phyloP scores from a whole-genome alignment of 257 asterid genomes.

The Solanum arcanum region DNA sequence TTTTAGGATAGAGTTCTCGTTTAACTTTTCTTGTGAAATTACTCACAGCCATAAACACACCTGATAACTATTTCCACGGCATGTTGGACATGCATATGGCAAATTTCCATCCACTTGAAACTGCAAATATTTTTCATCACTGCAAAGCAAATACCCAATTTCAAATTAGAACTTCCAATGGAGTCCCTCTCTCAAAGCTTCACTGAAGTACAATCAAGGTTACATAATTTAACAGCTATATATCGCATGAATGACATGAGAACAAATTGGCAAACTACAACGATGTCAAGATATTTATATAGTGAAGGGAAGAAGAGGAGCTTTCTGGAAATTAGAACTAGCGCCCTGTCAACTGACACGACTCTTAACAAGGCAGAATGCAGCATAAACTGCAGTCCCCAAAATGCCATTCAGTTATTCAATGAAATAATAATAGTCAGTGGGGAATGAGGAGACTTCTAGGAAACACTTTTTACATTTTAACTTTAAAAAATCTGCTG shows the following conservation, averaged over 20 bases:
- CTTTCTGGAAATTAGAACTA: not conserved
- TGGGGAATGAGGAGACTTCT: not conserved
- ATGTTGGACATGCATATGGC: conserved; percentile 80
- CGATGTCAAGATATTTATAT: not conserved
- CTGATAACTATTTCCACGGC: conserved; percentile 92
- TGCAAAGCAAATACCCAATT: conserved; percentile 18
- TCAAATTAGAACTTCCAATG: not conserved
- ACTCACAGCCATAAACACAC: conserved; percentile 21
- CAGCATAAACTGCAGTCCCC: not conserved
- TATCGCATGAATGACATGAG: not conserved
- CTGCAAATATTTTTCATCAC: conserved; percentile 84
- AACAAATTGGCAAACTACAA: not conserved
- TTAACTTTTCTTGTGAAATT: not conserved
- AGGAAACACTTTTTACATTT: not conserved
- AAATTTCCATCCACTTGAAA: conserved; percentile 93
- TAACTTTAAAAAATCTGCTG: not conserved
- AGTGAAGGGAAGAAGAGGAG: not conserved
- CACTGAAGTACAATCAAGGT: not conserved
- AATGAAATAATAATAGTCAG: not conserved
- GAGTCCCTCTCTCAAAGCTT: not conserved
- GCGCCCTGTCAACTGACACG: not conserved
- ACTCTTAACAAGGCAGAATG: not conserved
- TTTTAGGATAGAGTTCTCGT: not conserved
- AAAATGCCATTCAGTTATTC: not conserved
- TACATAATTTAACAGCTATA: not conserved